phyloP scores from a whole-genome alignment of 805 yeast genomes.

The Nakazawaea siamensis region DNA sequence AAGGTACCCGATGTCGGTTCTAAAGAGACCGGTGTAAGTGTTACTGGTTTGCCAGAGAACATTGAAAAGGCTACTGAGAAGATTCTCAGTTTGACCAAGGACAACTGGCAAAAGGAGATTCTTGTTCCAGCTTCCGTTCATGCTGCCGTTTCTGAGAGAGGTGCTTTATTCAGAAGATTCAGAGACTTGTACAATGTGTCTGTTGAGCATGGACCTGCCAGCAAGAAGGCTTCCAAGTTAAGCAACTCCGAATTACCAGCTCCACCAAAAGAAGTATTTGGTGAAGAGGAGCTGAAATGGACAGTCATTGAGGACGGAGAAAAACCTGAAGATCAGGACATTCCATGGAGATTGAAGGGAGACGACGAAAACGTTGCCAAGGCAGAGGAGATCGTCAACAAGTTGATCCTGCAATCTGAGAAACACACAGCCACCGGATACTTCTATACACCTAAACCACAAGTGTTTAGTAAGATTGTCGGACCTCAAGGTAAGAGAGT shows the following conservation, averaged over 20 bases:
- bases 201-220: constrained; percentile 47
- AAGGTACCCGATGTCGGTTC: constrained; percentile 57
- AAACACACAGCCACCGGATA: constrained; percentile 45
- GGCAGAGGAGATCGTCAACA: constrained; percentile 44
- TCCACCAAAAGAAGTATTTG: constrained; percentile 40
- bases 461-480: constrained; percentile 51
- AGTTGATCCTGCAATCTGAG: constrained; percentile 38
- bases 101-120: constrained; percentile 42
- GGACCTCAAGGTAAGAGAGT: constrained; percentile 73
- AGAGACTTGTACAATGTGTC: constrained; percentile 45
- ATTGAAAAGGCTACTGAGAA: constrained; percentile 56
- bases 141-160: constrained; percentile 57
- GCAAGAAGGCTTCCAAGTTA: constrained; percentile 42
- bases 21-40: constrained; percentile 39
- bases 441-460: constrained; percentile 48
- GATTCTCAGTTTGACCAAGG: constrained; percentile 52
- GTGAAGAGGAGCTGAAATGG: constrained; percentile 36
- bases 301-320: constrained; percentile 30
- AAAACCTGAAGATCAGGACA: constrained; percentile 21
- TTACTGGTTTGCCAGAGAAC: constrained; percentile 61
- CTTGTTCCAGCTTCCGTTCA: constrained; percentile 52
- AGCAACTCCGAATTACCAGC: constrained; percentile 32
- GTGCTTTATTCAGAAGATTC: constrained; percentile 49
- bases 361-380: constrained; percentile 37
- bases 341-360: constrained; percentile 67